These are phyloP conservation scores for Rhodotorula paludigena DNA, from an alignment of 768 basidiomycete species.

Conservation along the genomic window DNA sequence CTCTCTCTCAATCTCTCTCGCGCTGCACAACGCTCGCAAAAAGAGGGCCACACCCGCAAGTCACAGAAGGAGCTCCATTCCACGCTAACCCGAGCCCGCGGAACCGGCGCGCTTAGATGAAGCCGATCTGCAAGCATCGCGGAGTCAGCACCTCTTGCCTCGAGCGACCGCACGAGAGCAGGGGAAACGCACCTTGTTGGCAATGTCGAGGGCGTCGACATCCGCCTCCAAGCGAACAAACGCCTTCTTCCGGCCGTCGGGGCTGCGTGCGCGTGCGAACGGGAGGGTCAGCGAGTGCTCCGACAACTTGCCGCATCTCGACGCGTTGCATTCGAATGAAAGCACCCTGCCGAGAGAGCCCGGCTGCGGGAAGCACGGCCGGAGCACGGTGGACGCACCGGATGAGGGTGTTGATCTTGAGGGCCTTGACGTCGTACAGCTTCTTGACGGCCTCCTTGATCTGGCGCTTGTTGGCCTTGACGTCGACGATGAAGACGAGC, in stretches of 20 bases:
- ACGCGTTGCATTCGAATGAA: too few relatives aligned
- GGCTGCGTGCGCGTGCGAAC: constrained; percentile 53
- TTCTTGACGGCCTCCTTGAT: constrained; percentile 99
- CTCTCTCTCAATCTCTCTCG: too few relatives aligned
- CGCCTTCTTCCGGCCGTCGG: constrained; percentile 99
- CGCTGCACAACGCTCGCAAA: too few relatives aligned
- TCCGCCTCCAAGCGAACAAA: constrained; percentile 68
- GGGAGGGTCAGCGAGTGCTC: too few relatives aligned
- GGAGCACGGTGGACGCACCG: constrained; percentile 57
- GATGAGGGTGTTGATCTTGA: constrained; percentile 96
- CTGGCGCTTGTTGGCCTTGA: constrained; percentile 94
- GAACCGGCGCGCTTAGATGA: constrained; percentile 61
- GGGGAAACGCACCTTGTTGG: constrained; percentile 33
- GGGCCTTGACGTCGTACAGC: constrained; percentile 92
- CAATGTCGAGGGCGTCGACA: constrained; percentile 37
- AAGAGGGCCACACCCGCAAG: too few relatives aligned
- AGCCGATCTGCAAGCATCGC: constrained; percentile 52
- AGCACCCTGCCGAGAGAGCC: too few relatives aligned
- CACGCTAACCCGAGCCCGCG: not conserved
- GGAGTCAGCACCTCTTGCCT: not conserved
- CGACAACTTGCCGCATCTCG: too few relatives aligned
- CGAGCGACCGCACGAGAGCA: not conserved
- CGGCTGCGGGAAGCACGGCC: too few relatives aligned
- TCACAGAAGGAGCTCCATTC: too few relatives aligned
- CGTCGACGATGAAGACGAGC: constrained; percentile 92